Evolutionary conservation across 2,329 filamentous ascomycete species (phyloP), one percentile per base, ranked within the genome.

Genomic region (Paecilomyces sp.): DNA sequence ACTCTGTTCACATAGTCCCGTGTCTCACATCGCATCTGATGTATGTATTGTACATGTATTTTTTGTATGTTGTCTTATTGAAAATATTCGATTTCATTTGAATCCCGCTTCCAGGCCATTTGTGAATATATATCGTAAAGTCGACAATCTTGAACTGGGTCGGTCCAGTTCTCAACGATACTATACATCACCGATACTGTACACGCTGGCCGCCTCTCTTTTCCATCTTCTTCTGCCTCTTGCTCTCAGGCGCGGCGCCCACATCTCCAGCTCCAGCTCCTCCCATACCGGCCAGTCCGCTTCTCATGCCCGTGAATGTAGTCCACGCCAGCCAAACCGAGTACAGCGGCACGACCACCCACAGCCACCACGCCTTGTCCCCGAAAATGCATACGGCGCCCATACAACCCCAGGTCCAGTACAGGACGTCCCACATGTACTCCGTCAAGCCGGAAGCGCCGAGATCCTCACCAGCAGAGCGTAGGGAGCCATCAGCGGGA

Each of bases 361-460:
- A 89, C 36, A 85, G 64, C 80, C 85, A 85, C 88, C 88, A 90
- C 3, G 80, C 90, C 79, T 88, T 88, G 73, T 97, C 92, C 3
- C 94, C 94, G 55, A 93, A 84, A 30, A 96, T 64, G 15, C 88
- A 83, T 13, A 88, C 92, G n/a, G 88, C 74, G 8, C 88, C 76
- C 50, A 91, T 79, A 58, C 87, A 89, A 11, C 85, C 87, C 88
- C 92, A 97, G 0, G 92, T 97, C 79, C 96, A 91, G 85, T 96
- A 97, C 57, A 96, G 80, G 56, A 96, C 85, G 77, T 99, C 94
- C 83, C 96, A 99, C 89, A 97, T 91, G 80, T 95, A 97, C 77
- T 97, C 94, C 11, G 93, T 97, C 79, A 99, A 78, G 3, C 94
- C 94, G 34, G 88, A 84, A 9, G 91, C 90, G 57, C 89, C 86